phyloP scores from a whole-genome alignment of 2,329 filamentous ascomycete species.

The Cladosporium sp. region DNA sequence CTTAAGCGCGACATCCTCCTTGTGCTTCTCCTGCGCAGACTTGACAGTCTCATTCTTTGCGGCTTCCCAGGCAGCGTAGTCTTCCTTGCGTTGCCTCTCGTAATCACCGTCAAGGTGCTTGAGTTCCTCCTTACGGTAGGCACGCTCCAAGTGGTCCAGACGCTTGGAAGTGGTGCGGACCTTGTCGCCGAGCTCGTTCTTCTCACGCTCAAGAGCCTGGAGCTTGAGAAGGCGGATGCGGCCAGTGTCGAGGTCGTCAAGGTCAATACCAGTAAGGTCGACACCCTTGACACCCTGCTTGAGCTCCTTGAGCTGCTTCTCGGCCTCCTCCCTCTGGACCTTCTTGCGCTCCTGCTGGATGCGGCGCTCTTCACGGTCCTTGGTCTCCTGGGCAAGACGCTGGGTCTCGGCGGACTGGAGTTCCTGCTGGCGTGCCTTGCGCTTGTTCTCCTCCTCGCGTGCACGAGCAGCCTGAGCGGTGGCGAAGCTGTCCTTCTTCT shows the following conservation, averaged over 20 bases:
- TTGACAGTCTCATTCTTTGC: constrained; percentile 74
- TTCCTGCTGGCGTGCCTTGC: constrained; percentile 81
- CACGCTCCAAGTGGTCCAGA: constrained; percentile 94
- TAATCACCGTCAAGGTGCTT: constrained; percentile 91
- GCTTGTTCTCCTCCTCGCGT: constrained; percentile 87
- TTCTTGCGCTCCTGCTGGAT: constrained; percentile 84
- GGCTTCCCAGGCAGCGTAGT: constrained; percentile 77
- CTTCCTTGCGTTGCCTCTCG: constrained; percentile 74
- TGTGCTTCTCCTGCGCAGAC: constrained; percentile 84
- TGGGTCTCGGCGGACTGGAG: constrained; percentile 86
- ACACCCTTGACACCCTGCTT: constrained; percentile 84
- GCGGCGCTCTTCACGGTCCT: constrained; percentile 83
- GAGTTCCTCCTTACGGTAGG: constrained; percentile 90
- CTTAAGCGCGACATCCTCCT: constrained; percentile 89
- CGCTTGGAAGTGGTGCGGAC: constrained; percentile 91
- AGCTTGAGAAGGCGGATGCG: constrained; percentile 93
- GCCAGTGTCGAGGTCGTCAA: constrained; percentile 59
- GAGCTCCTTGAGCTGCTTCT: constrained; percentile 92
- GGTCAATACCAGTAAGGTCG: constrained; percentile 84
- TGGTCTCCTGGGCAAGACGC: constrained; percentile 87
- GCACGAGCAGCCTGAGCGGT: constrained; percentile 85
- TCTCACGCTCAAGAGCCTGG: constrained; percentile 93
- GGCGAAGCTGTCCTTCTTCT: constrained; percentile 94
- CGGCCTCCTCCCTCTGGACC: constrained; percentile 55
- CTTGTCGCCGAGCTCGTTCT: constrained; percentile 91